phyloP scores from a whole-genome alignment of 139 green algal genomes.

The Picochlorum sp. region DNA sequence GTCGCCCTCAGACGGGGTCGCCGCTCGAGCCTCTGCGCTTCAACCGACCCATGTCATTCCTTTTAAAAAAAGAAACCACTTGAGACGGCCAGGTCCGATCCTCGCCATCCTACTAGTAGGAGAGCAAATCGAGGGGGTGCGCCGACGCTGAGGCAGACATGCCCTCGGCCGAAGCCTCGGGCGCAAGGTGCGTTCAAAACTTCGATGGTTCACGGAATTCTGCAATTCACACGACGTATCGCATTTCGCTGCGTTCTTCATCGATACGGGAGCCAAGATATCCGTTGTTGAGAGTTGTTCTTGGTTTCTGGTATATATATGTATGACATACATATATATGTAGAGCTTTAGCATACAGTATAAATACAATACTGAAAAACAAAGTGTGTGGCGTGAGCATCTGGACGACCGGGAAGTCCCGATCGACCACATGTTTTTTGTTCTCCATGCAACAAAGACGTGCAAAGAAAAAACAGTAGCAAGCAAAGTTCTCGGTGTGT shows the following conservation, averaged over 20 bases:
- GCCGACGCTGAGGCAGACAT: conserved; percentile 81
- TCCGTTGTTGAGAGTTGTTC: conserved; percentile 78
- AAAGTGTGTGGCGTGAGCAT: background rate
- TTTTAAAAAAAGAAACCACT: too few relatives aligned
- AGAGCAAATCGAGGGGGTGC: conserved; percentile 45
- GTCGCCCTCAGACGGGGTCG: conserved; percentile 30
- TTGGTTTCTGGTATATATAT: conserved; percentile 18
- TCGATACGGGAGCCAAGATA: conserved; percentile 70
- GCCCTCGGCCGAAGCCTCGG: conserved; percentile 66
- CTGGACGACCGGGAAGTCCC: background rate
- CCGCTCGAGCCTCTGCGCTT: conserved; percentile 36
- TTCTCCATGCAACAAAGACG: too few relatives aligned
- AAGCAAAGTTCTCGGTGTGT: background rate
- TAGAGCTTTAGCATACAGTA: too few relatives aligned
- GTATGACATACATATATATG: too few relatives aligned
- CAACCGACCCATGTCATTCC: conserved; percentile 4
- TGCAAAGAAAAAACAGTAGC: too few relatives aligned
- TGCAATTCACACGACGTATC: conserved; percentile 93
- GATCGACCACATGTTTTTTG: background rate
- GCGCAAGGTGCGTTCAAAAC: conserved; percentile 90
- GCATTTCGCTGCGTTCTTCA: conserved; percentile 94
- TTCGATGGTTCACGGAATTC: conserved; percentile 87
- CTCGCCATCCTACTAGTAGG: background rate
- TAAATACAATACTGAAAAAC: too few relatives aligned
- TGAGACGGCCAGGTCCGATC: background rate